These are phyloP conservation scores for Backusella tarrabulga DNA, from an alignment of 192 early-diverging fungal genomes.

Conservation along the genomic window DNA sequence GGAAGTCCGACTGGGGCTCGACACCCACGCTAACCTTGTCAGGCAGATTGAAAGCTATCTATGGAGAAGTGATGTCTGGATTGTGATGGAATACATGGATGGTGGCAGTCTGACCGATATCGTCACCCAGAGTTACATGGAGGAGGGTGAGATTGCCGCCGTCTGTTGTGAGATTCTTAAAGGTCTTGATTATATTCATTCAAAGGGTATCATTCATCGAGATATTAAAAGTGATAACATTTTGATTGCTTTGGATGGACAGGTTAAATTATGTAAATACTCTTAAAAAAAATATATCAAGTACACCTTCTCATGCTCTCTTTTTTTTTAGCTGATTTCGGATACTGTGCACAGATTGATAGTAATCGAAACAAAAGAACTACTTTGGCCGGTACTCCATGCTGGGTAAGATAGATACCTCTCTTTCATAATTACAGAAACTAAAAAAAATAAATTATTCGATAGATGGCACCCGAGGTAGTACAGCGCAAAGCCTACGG, in stretches of 20 bases:
- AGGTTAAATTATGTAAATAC: constrained; percentile 67
- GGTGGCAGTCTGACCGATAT: constrained; percentile 85
- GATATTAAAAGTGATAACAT: constrained; percentile 91
- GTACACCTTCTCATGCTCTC: not conserved
- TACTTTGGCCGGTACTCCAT: constrained; percentile 85
- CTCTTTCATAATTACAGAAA: too few species aligned
- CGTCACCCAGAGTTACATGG: constrained; percentile 74
- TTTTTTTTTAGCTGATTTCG: constrained; percentile 71
- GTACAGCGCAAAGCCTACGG: constrained; percentile 89
- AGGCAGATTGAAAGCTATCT: constrained; percentile 82
- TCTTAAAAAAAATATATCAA: not conserved
- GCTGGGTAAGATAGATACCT: constrained; percentile 57
- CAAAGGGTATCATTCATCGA: constrained; percentile 74
- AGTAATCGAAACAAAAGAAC: constrained; percentile 62
- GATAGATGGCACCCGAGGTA: constrained; percentile 89
- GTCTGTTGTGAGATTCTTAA: constrained; percentile 76
- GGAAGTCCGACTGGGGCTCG: constrained; percentile 80
- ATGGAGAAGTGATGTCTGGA: constrained; percentile 79
- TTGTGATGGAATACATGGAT: constrained; percentile 93
- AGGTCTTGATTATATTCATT: constrained; percentile 74
- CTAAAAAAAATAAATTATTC: not conserved
- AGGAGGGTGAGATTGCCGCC: constrained; percentile 79
- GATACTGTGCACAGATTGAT: constrained; percentile 80
- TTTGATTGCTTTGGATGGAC: constrained; percentile 59
- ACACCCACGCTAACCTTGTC: constrained; percentile 76